phyloP scores from a whole-genome alignment of 306 rosid species.

The Vigna nakashimae region DNA sequence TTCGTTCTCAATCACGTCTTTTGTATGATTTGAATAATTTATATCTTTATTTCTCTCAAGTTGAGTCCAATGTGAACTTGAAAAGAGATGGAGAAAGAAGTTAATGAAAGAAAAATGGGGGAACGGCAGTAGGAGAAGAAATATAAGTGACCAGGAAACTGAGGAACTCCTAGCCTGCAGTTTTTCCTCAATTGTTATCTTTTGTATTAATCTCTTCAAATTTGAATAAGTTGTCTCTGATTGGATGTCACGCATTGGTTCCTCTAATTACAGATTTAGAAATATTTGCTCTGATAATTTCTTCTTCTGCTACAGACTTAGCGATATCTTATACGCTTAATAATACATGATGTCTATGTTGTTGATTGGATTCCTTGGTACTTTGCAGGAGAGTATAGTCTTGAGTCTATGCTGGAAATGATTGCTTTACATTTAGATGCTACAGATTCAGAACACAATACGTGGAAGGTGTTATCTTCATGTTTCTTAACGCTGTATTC shows the following conservation, averaged over 20 bases:
- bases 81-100: neutral
- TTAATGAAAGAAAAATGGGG: neutral
- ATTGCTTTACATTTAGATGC: constrained; percentile 83
- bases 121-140: no score
- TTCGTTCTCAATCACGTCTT: constrained; percentile 24
- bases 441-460: constrained; percentile 58
- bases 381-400: constrained; percentile 70
- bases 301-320: neutral
- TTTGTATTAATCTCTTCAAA: no score
- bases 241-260: no score
- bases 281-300: constrained; percentile 7
- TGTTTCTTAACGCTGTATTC: constrained; percentile 68
- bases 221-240: no score
- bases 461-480: constrained; percentile 68
- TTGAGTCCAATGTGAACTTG: neutral
- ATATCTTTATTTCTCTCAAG: neutral
- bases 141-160: no score
- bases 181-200: no score
- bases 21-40: constrained; percentile 13
- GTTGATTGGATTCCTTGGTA: constrained; percentile 41
- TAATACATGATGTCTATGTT: constrained; percentile 20
- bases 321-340: neutral
- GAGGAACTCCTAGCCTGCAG: no score
- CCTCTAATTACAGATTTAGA: neutral
- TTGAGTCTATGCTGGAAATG: constrained; percentile 71